Percentiles rank a stretch among this genome's conserved stretches.
Conservation (phyloP, 305 asterid species). For the Plantago coronopus region DNA sequence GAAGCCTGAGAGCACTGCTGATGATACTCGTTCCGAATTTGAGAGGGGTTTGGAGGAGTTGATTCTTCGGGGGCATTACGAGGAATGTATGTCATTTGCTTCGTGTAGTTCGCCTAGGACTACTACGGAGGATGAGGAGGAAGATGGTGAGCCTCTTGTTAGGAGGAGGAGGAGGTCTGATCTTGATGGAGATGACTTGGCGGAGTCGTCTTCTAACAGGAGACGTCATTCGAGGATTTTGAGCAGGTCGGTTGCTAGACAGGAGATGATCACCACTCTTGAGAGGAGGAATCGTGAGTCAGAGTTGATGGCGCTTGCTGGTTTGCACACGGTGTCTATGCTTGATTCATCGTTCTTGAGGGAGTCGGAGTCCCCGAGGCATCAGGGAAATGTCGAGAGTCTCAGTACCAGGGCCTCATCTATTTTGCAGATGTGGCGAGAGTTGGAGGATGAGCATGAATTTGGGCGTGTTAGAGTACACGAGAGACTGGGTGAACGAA, state of each 20-base stretch:
- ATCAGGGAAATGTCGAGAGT: conserved; percentile 75
- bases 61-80: conserved; percentile 71
- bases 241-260: conserved; percentile 90
- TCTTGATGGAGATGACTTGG: conserved; percentile 82
- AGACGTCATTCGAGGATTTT: conserved; percentile 77
- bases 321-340: conserved; percentile 79
- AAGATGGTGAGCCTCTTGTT: conserved; percentile 67
- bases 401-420: conserved; percentile 70
- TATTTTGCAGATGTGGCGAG: conserved; percentile 92
- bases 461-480: conserved; percentile 58
- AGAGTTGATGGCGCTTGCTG: conserved; percentile 85
- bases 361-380: conserved; percentile 81
- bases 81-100: conserved; percentile 82
- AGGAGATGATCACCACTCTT: conserved; percentile 82
- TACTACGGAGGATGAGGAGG: conserved; percentile 73
- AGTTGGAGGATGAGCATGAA: conserved; percentile 78
- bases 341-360: conserved; percentile 86
- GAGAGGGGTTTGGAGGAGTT: conserved; percentile 91
- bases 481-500: conserved; percentile 67
- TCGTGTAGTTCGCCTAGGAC: conserved; percentile 77
- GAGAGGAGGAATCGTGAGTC: conserved; percentile 91
- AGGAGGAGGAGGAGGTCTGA: conserved; percentile 93
- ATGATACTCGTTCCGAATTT: conserved; percentile 56
- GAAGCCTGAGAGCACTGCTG: conserved; percentile 70
- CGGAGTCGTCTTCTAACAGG: conserved; percentile 86